These are phyloP conservation scores for Thielaviopsis musarum DNA, from an alignment of 2,329 filamentous ascomycete species.

Conservation along the genomic window DNA sequence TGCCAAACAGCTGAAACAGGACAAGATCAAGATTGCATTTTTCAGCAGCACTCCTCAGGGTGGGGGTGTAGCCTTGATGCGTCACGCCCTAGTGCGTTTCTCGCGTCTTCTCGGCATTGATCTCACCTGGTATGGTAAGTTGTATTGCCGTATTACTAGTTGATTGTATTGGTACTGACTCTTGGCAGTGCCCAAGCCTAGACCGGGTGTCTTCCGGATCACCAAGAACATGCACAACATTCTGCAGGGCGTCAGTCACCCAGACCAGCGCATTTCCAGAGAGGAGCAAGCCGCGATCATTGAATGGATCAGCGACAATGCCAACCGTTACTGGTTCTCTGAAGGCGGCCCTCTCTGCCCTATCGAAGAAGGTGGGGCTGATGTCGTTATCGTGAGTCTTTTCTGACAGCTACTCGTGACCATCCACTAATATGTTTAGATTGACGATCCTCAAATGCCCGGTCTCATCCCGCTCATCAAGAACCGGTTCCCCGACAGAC, in stretches of 20 bases:
- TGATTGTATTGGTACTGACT: not conserved
- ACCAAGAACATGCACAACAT: conserved; percentile 86
- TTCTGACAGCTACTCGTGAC: not conserved
- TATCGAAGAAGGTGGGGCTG: conserved; percentile 52
- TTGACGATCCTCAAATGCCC: conserved; percentile 78
- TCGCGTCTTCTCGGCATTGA: conserved; percentile 49
- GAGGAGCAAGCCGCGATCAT: conserved; percentile 47
- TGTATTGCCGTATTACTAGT: not conserved
- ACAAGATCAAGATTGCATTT: conserved; percentile 55
- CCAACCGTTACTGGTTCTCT: conserved; percentile 56
- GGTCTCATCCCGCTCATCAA: conserved; percentile 62
- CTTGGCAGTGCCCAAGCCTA: conserved; percentile 54
- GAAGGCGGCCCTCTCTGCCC: conserved; percentile 49
- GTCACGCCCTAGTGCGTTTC: conserved; percentile 60
- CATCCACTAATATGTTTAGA: conserved; percentile 21
- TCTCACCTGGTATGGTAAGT: conserved; percentile 52
- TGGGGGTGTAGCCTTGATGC: conserved; percentile 70
- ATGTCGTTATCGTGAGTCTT: conserved; percentile 46
- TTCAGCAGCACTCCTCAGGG: conserved; percentile 70
- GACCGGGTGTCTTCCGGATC: conserved; percentile 62
- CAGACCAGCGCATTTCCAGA: conserved; percentile 43
- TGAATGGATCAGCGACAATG: conserved; percentile 59
- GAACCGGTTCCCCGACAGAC: conserved; percentile 49
- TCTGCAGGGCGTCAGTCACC: conserved; percentile 57
- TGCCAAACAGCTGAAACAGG: conserved; percentile 42